Evolutionary conservation across 2,329 filamentous ascomycete species (phyloP).

Genomic region (Cladophialophora chaetospira): DNA sequence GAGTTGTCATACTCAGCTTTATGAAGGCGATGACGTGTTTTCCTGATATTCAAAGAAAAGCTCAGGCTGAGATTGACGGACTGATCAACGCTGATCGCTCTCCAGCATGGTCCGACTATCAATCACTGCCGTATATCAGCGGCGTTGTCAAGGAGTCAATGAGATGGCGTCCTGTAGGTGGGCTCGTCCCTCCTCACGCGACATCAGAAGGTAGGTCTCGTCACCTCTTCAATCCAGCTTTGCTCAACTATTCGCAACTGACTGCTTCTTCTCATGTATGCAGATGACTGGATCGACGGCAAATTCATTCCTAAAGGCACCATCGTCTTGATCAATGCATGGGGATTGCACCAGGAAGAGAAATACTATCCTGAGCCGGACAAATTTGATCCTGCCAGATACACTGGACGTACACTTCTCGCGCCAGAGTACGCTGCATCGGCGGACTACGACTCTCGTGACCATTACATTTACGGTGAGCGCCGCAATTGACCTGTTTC

Average conservation of each 20-base stretch:
- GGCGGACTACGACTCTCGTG: constrained; percentile 40
- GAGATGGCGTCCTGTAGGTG: constrained; percentile 47
- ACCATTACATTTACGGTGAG: constrained; percentile 36
- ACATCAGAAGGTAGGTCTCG: constrained; percentile 33
- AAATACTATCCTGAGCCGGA: constrained; percentile 43
- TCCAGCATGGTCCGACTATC: constrained; percentile 38
- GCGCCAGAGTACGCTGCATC: constrained; percentile 42
- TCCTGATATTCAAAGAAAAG: constrained; percentile 47
- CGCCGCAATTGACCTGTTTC: constrained; percentile 13
- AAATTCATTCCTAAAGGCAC: constrained; percentile 51
- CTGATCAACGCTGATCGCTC: constrained; percentile 39
- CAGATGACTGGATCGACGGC: constrained; percentile 39
- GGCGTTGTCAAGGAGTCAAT: constrained; percentile 38
- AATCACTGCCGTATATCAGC: constrained; percentile 37
- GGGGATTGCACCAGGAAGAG: constrained; percentile 45
- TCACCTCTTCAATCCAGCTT: constrained; percentile 26
- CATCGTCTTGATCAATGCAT: constrained; percentile 51
- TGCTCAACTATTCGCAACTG: constrained; percentile 4
- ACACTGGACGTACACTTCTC: constrained; percentile 32
- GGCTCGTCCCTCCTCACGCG: constrained; percentile 52
- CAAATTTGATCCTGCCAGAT: constrained; percentile 45
- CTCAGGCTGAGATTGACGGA: constrained; percentile 47
- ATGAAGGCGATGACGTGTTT: constrained; percentile 53
- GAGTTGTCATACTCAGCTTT: constrained; percentile 45
- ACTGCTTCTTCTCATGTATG: constrained; percentile 38